Evolutionary conservation across 805 yeast genomes (phyloP), one percentile per base, ranked within the genome.

Genomic region (Saturnispora diversa): DNA sequence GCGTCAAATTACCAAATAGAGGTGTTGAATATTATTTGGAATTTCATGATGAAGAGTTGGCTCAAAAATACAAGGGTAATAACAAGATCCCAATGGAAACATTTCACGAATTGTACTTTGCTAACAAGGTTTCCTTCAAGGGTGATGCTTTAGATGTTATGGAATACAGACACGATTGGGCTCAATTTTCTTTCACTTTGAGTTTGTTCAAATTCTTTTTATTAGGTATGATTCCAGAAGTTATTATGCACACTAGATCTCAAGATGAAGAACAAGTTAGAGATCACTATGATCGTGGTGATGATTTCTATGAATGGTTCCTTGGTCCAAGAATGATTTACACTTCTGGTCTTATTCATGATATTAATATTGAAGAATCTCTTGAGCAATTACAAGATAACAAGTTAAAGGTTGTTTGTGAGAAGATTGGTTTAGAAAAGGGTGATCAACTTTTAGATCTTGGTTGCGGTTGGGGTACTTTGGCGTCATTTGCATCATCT

Each of bases 401-500:
- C 71, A 86, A 87, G 66, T 70, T 86, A 60, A 80, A 84, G 56
- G 66, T 81, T 54, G 94, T 86, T 40, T 87, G 94, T 59, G 94
- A 84, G 63, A 86, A 86, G 68, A 80, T 85, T 49, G 83, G 73
- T 45, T 69, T 86, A 52, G 57, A 78, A 55, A 54, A 74, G 50
- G 92, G 85, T 52, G 95, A 86, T 50, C 67, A 66, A 46, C 68
- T 85, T 60, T 75, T 86, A 45, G 96, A 86, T 57, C 66, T 86
- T 44, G 96, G 96, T 47, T 86, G 95, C 64, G 96, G 96, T 52
- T 86, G 96, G 96, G 96, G 96, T 58, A 83, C 96, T 38, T 71
- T 88, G 57, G 86, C 94, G 35, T 71, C 90, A 23, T 85, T 69
- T 62, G 87, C 92, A 23, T 83, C 94, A 3, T 73, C 78, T 47